phyloP scores from a whole-genome alignment of 176 grass and related monocot genomes.

The Avena eriantha region DNA sequence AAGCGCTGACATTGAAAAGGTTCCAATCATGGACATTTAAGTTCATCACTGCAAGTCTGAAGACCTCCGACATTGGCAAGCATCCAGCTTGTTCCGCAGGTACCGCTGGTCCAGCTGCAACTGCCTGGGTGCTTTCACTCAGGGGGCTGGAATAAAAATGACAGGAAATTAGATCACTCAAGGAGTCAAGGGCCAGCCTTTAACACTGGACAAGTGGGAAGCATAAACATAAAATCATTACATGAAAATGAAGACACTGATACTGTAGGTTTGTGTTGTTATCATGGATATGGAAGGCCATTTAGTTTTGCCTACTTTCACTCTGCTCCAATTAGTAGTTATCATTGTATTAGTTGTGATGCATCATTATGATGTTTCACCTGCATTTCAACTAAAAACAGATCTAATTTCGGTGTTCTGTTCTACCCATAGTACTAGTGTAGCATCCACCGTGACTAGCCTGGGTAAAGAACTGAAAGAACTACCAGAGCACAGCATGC shows the following conservation, averaged over 20 bases:
- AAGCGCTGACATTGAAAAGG: slow-evolving; percentile 58
- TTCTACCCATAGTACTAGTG: background rate
- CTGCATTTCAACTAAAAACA: no score
- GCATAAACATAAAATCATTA: background rate
- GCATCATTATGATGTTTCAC: no score
- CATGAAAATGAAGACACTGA: background rate
- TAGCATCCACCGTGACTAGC: background rate
- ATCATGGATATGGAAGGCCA: slow-evolving; percentile 11
- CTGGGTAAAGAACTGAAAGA: background rate
- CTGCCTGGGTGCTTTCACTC: slow-evolving; percentile 60
- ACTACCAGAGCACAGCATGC: background rate
- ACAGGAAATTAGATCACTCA: background rate
- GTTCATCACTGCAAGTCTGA: slow-evolving; percentile 68
- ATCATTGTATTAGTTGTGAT: no score
- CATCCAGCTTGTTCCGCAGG: slow-evolving; percentile 74
- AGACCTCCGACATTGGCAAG: slow-evolving; percentile 74
- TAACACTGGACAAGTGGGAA: background rate
- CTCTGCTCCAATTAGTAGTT: no score
- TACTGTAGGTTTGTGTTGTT: background rate
- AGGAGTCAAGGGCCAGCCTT: background rate
- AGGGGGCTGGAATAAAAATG: slow-evolving; percentile 13
- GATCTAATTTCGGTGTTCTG: background rate
- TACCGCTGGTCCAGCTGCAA: slow-evolving; percentile 64
- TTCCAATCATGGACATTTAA: slow-evolving; percentile 89
- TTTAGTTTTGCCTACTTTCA: no score